phyloP scores from a whole-genome alignment of 148 eudicot genomes.

The Rhododendron simsii region DNA sequence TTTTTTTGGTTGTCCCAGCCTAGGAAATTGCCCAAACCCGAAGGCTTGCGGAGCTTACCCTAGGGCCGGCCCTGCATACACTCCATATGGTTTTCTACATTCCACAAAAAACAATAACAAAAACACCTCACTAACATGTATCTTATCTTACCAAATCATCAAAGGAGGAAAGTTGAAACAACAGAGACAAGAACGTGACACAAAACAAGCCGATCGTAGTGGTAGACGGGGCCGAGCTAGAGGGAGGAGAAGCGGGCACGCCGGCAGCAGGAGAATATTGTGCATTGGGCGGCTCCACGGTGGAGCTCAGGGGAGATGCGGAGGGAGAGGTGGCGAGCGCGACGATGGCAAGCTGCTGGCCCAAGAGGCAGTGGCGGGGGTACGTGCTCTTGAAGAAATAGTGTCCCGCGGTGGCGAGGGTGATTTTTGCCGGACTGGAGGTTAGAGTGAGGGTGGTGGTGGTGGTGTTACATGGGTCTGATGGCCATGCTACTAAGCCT shows the following conservation, averaged over 20 bases:
- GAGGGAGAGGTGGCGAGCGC: neutral
- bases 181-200: conserved; percentile 16
- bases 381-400: conserved; percentile 33
- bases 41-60: too few species aligned
- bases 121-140: neutral
- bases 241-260: neutral
- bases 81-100: too few species aligned
- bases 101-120: too few species aligned
- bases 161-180: conserved; percentile 6
- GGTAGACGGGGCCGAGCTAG: conserved; percentile 13
- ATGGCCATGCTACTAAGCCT: neutral
- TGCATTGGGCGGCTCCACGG: neutral
- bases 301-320: conserved; percentile 7
- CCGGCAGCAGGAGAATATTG: neutral
- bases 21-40: too few species aligned
- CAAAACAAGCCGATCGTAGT: neutral
- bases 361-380: conserved; percentile 23
- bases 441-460: neutral
- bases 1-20: too few species aligned
- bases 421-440: conserved; percentile 23
- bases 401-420: conserved; percentile 24
- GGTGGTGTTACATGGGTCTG: conserved; percentile 12
- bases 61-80: too few species aligned
- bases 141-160: neutral
- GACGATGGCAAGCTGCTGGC: conserved; percentile 31